These are phyloP conservation scores for Ophiocordyceps unilateralis DNA, from an alignment of 2,329 filamentous ascomycete species.

Conservation along the genomic window DNA sequence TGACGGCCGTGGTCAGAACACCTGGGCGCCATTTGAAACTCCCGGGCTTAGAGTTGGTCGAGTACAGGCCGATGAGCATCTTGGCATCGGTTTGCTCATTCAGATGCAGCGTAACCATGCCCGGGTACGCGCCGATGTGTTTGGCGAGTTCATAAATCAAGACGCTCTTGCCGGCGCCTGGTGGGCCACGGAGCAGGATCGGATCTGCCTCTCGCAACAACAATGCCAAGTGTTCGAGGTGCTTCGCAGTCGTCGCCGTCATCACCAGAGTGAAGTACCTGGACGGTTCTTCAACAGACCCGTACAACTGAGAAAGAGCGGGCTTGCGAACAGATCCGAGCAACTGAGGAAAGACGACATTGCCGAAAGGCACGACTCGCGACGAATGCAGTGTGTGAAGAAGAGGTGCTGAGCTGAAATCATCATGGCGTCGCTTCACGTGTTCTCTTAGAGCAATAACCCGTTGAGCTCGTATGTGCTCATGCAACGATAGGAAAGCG, in stretches of 20 bases:
- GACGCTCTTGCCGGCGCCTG: slow-evolving; percentile 83
- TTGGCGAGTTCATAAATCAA: slow-evolving; percentile 68
- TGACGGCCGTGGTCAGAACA: slow-evolving; percentile 83
- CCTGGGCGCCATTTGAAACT: slow-evolving; percentile 87
- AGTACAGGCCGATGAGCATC: slow-evolving; percentile 85
- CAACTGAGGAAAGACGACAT: slow-evolving; percentile 51
- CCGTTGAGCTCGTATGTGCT: slow-evolving; percentile 33
- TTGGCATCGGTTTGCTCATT: slow-evolving; percentile 99
- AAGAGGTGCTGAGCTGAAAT: slow-evolving; percentile 3
- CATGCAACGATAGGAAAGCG: slow-evolving; percentile 46
- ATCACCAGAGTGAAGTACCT: slow-evolving; percentile 43
- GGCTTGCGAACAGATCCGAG: no score
- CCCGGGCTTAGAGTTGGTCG: slow-evolving; percentile 70
- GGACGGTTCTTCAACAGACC: slow-evolving; percentile 26
- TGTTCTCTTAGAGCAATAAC: slow-evolving; percentile 24
- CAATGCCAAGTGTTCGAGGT: slow-evolving; percentile 51
- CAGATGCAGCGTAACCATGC: slow-evolving; percentile 84
- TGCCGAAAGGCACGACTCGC: slow-evolving; percentile 46
- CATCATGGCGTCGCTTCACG: slow-evolving; percentile 10
- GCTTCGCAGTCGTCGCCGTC: slow-evolving; percentile 56
- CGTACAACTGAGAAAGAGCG: no score
- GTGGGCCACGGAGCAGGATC: slow-evolving; percentile 62
- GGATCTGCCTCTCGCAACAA: slow-evolving; percentile 53
- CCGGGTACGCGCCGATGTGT: slow-evolving; percentile 59
- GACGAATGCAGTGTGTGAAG: slow-evolving; percentile 39